Base-by-base conservation (phyloP, 129 eudicot species). In the Pseudognaphalium luteoalbum region DNA sequence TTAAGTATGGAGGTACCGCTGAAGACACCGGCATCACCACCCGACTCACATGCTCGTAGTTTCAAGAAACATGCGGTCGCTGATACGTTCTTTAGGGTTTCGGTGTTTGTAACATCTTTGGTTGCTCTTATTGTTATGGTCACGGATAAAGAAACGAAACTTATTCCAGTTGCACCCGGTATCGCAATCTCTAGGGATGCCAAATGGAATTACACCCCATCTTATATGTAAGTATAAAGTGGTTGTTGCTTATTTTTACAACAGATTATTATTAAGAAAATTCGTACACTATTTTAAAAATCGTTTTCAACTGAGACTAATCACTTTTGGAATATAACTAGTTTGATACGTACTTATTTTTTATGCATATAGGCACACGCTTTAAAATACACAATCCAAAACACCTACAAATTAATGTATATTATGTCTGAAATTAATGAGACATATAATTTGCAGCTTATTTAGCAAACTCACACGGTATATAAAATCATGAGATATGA, bases 191-290 rank as follows among this genome's bases (percentile, higher is more conserved):
- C 83, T 0, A n/a, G 76, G 16, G 6, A 74, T 37, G 88, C 92
- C 1, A 86, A 88, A 62, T 93, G 87, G 83, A 76, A 32, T 6
- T 33, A 91, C 66, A 88, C 97, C 4, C 92, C 97, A 1, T 96
- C 98, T 70, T 86, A 88, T 85, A 79, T 90, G 96, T 90, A 82
- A 86, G 92, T 81, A n/a, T n/a, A n/a, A n/a, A n/a, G n/a, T n/a
- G n/a, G n/a, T n/a, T n/a, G n/a, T n/a, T n/a, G n/a, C n/a, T n/a
- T n/a, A n/a, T n/a, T n/a, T n/a, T n/a, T n/a, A n/a, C 28, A 25
- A 5, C 10, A 39, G 0, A 35, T 35, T 6, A 6, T 35, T 6
- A 6, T 6, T 39, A 39, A 39, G 47, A 10, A 2, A 47, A 14
- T 12, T 47, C 6, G 2, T 3, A 47, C n/a, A 47, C n/a, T 47